Evolutionary conservation across 2,329 filamentous ascomycete species (phyloP).

Genomic region (Cucurbitaria berberidis): DNA sequence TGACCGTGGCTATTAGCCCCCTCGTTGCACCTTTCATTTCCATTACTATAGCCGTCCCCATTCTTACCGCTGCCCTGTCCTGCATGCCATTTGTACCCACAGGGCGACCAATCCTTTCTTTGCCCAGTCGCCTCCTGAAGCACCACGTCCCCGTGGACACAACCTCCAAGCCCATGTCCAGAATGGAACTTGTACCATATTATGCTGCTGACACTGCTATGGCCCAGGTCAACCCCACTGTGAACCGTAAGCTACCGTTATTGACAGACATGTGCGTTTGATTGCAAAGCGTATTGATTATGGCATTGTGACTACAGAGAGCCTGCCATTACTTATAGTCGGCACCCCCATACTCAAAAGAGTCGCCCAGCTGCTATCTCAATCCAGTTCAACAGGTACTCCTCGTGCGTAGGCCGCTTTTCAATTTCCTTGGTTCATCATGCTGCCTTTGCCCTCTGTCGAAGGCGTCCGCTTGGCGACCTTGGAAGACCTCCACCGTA

Average conservation of each 20-base stretch:
- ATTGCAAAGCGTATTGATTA: neutral
- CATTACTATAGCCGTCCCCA: neutral
- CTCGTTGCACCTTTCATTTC: neutral
- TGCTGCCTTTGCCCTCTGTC: slow-evolving; percentile 21
- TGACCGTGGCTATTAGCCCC: neutral
- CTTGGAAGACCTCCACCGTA: slow-evolving; percentile 28
- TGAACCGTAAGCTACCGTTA: neutral
- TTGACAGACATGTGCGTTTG: neutral
- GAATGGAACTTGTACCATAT: neutral
- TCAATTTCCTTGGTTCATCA: no score
- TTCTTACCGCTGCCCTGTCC: no score
- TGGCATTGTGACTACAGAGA: neutral
- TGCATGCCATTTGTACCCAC: slow-evolving; percentile 2
- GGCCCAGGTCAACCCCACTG: neutral
- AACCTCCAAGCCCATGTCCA: neutral
- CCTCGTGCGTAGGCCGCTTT: no score
- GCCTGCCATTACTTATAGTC: neutral
- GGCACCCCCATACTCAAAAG: neutral
- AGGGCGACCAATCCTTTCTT: neutral
- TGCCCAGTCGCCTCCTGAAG: slow-evolving; percentile 1
- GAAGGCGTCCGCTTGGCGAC: slow-evolving; percentile 33
- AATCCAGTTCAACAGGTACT: no score
- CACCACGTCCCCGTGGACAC: neutral
- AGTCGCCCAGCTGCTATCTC: neutral
- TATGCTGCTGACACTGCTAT: neutral